Base-by-base conservation (phyloP, 352 stramenopile species). In the Phytophthora sp. region DNA sequence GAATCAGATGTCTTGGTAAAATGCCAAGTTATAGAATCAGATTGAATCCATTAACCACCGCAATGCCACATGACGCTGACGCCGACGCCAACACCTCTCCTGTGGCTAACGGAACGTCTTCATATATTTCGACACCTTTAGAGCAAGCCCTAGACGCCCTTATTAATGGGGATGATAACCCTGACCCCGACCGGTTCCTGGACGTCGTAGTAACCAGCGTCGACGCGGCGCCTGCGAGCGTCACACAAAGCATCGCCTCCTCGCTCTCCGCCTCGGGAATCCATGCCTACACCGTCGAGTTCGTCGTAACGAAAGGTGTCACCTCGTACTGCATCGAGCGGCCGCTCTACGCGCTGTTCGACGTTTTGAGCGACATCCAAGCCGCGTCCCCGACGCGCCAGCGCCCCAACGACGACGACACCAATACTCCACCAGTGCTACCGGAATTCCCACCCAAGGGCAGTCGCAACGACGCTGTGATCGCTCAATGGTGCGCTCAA, bases 121-220 rank as follows among this genome's bases (percentile, higher is more conserved):
- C 11, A 11, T 24, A 15, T 26, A 42, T n/a, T 13, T 30, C 47
- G 7, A 0, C 27, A 35, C 3, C 33, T 65, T n/a, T 31, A 12
- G 9, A 23, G 9, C 18, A 21, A 13, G 7, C 9, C 18, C 24
- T 50, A 42, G 11, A 35, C 36, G 9, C n/a, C 36, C 5, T 7
- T 52, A 24, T 6, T 8, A 11, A 69, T 31, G 51, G 16, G 1
- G 8, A 60, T 11, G 30, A 23, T 1, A 54, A 15, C 30, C 8
- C 13, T 16, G 21, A 59, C 15, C 36, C 51, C n/a, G 65, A 84
- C 4, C 69, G 62, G 2, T 79, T 79, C 21, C 65, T 90, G 1
- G 76, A 89, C 38, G 80, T 92, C 4, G 80, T 90, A 1, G 78
- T 92, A 29, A 90, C 82, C n/a, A 86, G 76, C 31, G 80, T 88